Conservation (phyloP, 2,329 filamentous ascomycete genomes). For the Cordyceps cateniannulata region DNA sequence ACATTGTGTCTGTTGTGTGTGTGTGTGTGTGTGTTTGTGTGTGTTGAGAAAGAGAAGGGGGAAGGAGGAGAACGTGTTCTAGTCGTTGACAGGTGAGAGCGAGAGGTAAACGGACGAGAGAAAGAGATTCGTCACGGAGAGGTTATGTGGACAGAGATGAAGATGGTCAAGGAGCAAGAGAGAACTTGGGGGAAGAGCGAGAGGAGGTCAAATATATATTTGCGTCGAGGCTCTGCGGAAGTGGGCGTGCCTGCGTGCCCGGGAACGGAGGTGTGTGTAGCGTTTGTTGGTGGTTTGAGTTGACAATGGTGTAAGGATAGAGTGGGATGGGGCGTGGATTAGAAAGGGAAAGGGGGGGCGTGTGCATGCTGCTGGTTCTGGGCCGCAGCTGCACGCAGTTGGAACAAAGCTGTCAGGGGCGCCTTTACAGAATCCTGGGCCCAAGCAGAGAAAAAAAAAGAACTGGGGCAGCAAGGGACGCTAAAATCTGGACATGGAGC, state of each 20-base stretch:
- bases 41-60: conserved; percentile 1
- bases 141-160: neutral
- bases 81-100: neutral
- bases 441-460: neutral
- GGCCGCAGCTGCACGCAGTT: neutral
- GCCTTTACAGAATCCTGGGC: too few relatives aligned
- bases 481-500: conserved; percentile 5
- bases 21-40: conserved; percentile 10
- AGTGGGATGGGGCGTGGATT: neutral
- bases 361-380: neutral
- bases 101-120: neutral
- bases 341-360: neutral
- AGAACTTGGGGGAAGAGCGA: neutral
- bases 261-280: conserved; percentile 6
- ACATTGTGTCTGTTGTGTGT: conserved; percentile 24
- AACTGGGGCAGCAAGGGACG: neutral
- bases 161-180: conserved; percentile 2
- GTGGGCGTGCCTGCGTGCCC: neutral
- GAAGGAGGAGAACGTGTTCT: neutral
- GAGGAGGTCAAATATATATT: conserved; percentile 11
- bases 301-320: neutral
- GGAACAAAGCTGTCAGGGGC: too few relatives aligned
- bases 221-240: conserved; percentile 8
- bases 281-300: neutral
- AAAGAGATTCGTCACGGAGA: neutral